Conservation (phyloP, 2,329 filamentous ascomycete genomes). For the Pseudofabraea citricarpa region DNA sequence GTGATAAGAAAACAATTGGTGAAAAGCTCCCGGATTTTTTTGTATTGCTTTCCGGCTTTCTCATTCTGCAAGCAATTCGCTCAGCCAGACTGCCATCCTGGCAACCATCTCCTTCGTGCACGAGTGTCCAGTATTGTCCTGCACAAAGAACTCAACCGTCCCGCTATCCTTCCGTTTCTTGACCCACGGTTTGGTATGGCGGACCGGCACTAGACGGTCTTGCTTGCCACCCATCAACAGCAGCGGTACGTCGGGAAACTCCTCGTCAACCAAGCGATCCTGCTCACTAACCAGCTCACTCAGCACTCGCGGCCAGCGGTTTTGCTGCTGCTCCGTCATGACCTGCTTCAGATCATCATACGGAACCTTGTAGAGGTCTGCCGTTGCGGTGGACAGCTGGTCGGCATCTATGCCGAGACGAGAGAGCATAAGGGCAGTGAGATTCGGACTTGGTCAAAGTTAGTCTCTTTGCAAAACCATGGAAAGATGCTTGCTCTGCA, state of each 20-base stretch:
- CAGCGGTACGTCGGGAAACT: slow-evolving; percentile 11
- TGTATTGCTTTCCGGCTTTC: too few relatives aligned
- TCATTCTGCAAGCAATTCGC: slow-evolving; percentile 4
- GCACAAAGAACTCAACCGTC: slow-evolving; percentile 12
- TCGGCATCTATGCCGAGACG: slow-evolving; percentile 8
- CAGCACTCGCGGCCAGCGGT: slow-evolving; percentile 7
- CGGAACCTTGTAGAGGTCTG: slow-evolving; percentile 6
- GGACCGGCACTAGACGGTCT: slow-evolving; percentile 9
- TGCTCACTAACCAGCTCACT: slow-evolving; percentile 3
- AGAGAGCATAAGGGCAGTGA: slow-evolving; percentile 9
- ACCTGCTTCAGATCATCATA: slow-evolving; percentile 5
- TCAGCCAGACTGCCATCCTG: slow-evolving; percentile 11
- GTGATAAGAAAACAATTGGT: too few relatives aligned
- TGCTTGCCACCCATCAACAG: slow-evolving; percentile 11
- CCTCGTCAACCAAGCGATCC: slow-evolving; percentile 8
- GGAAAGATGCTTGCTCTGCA: neutral
- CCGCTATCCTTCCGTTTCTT: slow-evolving; percentile 3
- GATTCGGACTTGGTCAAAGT: slow-evolving; percentile 3
- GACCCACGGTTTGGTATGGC: slow-evolving; percentile 10
- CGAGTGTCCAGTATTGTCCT: slow-evolving; percentile 15
- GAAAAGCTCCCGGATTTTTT: too few relatives aligned
- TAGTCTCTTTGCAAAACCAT: neutral
- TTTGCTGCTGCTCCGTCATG: slow-evolving; percentile 9
- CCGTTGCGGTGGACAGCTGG: neutral
- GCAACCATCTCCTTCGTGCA: slow-evolving; percentile 16